Evolutionary conservation across 371 early-diverging fungal species (phyloP), one percentile per base, ranked within the genome.

Genomic region (Mortierella sp.): DNA sequence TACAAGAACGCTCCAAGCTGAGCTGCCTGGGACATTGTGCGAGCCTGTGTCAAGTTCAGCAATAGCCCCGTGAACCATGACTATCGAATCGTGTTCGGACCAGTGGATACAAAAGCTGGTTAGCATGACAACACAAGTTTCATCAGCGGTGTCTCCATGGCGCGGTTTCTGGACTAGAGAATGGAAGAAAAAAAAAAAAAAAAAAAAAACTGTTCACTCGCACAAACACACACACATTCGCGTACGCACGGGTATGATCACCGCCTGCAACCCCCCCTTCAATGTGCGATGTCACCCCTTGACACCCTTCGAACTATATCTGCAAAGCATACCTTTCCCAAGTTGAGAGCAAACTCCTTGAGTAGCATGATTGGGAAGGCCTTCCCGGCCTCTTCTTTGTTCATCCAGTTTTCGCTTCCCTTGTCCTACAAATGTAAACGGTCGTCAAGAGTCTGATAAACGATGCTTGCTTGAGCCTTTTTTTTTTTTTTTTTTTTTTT

Each of bases 11-110:
- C 68, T 1, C 79, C 79, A 2, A 79, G 58, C 47, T 79, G 79
- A 11, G 69, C 62, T 11, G 79, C 79, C 53, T 79, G 79, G 4
- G 79, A 72, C 48, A 68, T 51, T 23, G 79, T 66, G 23, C 61
- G 72, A 21, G 79, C 79, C 43, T 79, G 79, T 0, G 79, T 79
- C 66, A 79, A 57, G 63, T 79, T 79, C 46, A 79, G 57, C 21
- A 79, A 63, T 43, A 79, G 56, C 23, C 79, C 79, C 18, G 70
- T 72, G 57, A 65, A 56, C 79, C 79, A 79, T 14, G 79, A 57
- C 79, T 68, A 61, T 37, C 9, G 9, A 5, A 37, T 9, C 37
- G 9, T 37, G 3, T 3, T 5, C 37, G 14, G 21, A 50, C 5
- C 21, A 50, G 5, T 14, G 50, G 2, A 19, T 3, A 53, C 19